Base-by-base conservation (phyloP, 345 rosid species). In the Eucalyptus polyanthemos region DNA sequence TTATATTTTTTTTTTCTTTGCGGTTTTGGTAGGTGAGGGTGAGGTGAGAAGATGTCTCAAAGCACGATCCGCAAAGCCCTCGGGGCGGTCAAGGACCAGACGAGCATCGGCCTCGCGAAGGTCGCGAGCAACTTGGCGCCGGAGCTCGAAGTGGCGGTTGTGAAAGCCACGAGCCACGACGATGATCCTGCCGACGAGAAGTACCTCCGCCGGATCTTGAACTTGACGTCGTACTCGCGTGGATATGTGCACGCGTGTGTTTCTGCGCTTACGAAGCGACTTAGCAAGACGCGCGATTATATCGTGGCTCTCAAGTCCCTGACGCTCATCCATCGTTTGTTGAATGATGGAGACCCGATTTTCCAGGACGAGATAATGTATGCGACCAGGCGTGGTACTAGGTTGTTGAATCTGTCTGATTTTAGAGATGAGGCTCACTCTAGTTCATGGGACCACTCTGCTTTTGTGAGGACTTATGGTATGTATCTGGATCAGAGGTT, bases 71-170 rank as follows among this genome's bases (percentile, higher is more conserved):
- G 99, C 31, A 98, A 95, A 90, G 99, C 99, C 89, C 95, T 98
- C 81, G 99, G 99, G 67, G 96, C 97, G 10, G 99, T 98, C 51
- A 98, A 98, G 90, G 99, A 98, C 87, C 99, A 98, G 80, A 98
- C 99, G 17, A 98, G 99, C 86, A 98, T 98, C 8, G 92, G 99
- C 83, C 91, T 98, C 45, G 99, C 99, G 22, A 98, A 97, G 89
- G 98, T 98, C 24, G 95, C 97, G 0, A 95, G 99, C 69, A 97
- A 96, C 93, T 88, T 96, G 90, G 98, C 99, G n/a, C 99, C 99
- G 72, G 99, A 98, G 90, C 98, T 98, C 8, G 99, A 98, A 89
- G 99, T 98, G 29, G 94, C 95, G 67, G 93, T 98, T 56, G 99
- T 98, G 62, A 98, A 98, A 90, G 99, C 97, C 53, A 98, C 99